Conservation (phyloP, 2,329 filamentous ascomycete species). For the Hysterium pulicare region DNA sequence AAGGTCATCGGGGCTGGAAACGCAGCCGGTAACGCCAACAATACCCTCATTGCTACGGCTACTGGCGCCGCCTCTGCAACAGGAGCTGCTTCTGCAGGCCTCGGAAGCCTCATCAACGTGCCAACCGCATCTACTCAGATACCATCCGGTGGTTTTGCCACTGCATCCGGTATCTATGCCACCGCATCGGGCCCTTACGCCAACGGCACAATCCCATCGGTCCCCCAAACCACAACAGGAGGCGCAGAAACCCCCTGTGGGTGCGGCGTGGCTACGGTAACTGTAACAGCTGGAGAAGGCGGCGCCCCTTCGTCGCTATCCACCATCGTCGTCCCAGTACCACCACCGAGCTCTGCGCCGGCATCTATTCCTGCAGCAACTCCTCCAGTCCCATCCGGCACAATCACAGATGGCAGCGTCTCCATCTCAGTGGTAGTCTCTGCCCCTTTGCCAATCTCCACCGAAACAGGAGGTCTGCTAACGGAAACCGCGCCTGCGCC, state of each 20-base stretch:
- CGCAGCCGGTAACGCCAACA: conserved; percentile 28
- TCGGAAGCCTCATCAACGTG: conserved; percentile 22
- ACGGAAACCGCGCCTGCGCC: conserved; percentile 1
- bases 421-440: not conserved
- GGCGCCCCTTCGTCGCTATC: not conserved
- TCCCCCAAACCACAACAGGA: not conserved
- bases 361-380: not conserved
- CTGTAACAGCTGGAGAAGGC: conserved; percentile 14
- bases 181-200: not conserved
- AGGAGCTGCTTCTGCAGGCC: conserved; percentile 17
- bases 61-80: conserved; percentile 21
- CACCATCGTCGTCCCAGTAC: not conserved
- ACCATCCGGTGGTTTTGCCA: not conserved
- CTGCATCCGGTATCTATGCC: not conserved
- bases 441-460: not conserved
- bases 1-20: conserved; percentile 38
- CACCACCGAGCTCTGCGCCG: not conserved
- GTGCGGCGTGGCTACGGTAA: conserved; percentile 27
- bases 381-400: not conserved
- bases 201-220: not conserved
- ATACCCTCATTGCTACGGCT: conserved; percentile 17
- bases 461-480: not conserved
- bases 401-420: not conserved
- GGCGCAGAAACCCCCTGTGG: conserved; percentile 14
- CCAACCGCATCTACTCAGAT: conserved; percentile 11